phyloP scores from a whole-genome alignment of 108 stramenopile species.

The Cyclotella sp. region DNA sequence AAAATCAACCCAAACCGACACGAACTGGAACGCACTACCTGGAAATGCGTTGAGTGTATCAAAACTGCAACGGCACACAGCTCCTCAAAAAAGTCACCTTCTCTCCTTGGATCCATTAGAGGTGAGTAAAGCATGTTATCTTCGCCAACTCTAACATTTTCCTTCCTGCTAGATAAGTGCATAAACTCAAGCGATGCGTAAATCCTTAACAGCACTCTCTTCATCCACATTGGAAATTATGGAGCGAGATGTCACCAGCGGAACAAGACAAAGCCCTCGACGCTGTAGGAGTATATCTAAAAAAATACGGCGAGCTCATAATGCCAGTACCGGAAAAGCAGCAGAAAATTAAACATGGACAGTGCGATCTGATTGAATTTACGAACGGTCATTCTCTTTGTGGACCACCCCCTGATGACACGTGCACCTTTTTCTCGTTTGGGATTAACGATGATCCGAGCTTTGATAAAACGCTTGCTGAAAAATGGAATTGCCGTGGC shows the following conservation, averaged over 20 bases:
- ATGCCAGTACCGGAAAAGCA: conserved; percentile 1
- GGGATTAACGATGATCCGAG: conserved; percentile 68
- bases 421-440: conserved; percentile 63
- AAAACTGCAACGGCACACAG: too few relatives aligned
- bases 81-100: too few relatives aligned
- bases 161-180: too few relatives aligned
- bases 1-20: too few relatives aligned
- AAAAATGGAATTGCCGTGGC: conserved; percentile 65
- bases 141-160: too few relatives aligned
- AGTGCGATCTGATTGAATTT: conserved; percentile 31
- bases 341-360: conserved; percentile 19
- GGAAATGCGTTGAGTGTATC: too few relatives aligned
- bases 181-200: too few relatives aligned
- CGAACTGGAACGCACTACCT: too few relatives aligned
- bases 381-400: conserved; percentile 53
- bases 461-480: conserved; percentile 57
- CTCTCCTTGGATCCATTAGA: too few relatives aligned
- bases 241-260: conserved; percentile 54
- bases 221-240: conserved; percentile 62
- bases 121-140: too few relatives aligned
- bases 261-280: conserved; percentile 55
- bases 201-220: conserved; percentile 15
- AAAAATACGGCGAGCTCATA: conserved; percentile 50
- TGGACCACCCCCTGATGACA: conserved; percentile 50
- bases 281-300: conserved; percentile 23